phyloP scores from a whole-genome alignment of 176 grass and related monocot species.

The Eragrostis curvula region DNA sequence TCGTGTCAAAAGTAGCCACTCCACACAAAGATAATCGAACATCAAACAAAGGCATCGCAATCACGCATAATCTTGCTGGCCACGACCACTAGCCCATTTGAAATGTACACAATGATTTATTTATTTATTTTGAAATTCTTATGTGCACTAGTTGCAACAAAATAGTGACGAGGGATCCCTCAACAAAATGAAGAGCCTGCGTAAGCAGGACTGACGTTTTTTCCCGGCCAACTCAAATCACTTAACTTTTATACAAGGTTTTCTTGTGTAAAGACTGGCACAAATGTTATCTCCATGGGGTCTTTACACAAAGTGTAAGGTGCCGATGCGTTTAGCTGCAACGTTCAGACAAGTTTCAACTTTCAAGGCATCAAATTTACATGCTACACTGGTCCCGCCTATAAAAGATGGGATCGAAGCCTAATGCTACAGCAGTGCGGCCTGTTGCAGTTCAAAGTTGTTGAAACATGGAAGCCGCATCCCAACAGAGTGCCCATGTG shows the following conservation, averaged over 20 bases:
- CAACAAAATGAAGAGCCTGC: not conserved
- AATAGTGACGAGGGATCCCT: not conserved
- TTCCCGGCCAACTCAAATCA: not conserved
- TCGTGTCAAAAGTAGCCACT: too few relatives aligned
- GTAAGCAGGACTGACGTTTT: not conserved
- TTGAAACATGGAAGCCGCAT: slow-evolving; percentile 29
- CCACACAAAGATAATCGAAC: too few relatives aligned
- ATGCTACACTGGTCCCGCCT: slow-evolving; percentile 20
- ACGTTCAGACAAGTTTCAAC: not conserved
- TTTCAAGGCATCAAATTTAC: slow-evolving; percentile 31
- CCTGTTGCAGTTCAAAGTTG: slow-evolving; percentile 17
- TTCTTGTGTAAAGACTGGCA: not conserved
- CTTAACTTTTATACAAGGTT: not conserved
- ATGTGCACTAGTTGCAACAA: not conserved
- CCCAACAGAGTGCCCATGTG: not conserved
- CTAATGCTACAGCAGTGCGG: slow-evolving; percentile 5
- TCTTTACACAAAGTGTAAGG: slow-evolving; percentile 12
- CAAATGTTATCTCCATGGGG: not conserved
- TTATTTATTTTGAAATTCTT: too few relatives aligned
- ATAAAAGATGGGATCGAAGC: not conserved
- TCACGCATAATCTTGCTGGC: slow-evolving; percentile 3
- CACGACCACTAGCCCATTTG: not conserved
- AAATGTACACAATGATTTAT: not conserved
- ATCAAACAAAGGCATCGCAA: not conserved
- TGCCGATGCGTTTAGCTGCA: slow-evolving; percentile 11